These are phyloP conservation scores for Candida fluviatilis DNA, from an alignment of 805 yeast genomes.

Conservation along the genomic window DNA sequence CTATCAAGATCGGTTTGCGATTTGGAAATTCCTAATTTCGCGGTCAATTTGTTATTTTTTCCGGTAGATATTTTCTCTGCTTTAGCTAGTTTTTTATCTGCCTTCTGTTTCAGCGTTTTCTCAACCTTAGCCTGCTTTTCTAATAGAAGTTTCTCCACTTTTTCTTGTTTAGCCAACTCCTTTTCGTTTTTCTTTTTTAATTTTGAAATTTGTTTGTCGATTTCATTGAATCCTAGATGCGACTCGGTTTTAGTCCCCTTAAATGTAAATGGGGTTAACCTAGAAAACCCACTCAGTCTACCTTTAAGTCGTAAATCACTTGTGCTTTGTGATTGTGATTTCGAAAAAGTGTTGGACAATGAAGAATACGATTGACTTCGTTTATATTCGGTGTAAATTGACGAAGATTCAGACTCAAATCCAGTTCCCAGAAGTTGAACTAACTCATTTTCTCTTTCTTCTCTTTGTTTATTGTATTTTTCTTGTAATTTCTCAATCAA, in stretches of 20 bases:
- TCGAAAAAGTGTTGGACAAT: background rate
- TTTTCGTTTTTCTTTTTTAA: slow-evolving; percentile 30
- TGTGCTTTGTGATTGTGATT: background rate
- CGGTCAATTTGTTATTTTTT: slow-evolving; percentile 7
- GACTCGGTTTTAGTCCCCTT: slow-evolving; percentile 20
- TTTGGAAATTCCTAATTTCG: slow-evolving; percentile 6
- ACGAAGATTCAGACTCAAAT: slow-evolving; percentile 5
- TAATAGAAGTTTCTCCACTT: slow-evolving; percentile 2
- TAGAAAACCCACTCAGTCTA: slow-evolving; percentile 21
- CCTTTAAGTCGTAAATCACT: slow-evolving; percentile 9
- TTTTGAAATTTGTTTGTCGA: slow-evolving; percentile 31
- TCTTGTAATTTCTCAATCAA: slow-evolving; percentile 20
- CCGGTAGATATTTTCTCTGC: slow-evolving; percentile 7
- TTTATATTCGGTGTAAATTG: slow-evolving; percentile 9
- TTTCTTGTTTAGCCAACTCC: slow-evolving; percentile 9
- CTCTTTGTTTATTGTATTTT: slow-evolving; percentile 13
- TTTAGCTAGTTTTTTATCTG: slow-evolving; percentile 6
- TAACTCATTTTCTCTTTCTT: background rate
- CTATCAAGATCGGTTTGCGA: slow-evolving; percentile 3
- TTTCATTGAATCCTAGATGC: slow-evolving; percentile 16
- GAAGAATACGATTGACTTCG: slow-evolving; percentile 5
- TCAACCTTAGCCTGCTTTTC: slow-evolving; percentile 9
- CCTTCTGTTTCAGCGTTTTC: slow-evolving; percentile 9
- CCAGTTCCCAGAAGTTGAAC: background rate
- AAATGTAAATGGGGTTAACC: slow-evolving; percentile 33